Evolutionary conservation across 306 rosid species (phyloP).

Genomic region (Lablab purpureus): DNA sequence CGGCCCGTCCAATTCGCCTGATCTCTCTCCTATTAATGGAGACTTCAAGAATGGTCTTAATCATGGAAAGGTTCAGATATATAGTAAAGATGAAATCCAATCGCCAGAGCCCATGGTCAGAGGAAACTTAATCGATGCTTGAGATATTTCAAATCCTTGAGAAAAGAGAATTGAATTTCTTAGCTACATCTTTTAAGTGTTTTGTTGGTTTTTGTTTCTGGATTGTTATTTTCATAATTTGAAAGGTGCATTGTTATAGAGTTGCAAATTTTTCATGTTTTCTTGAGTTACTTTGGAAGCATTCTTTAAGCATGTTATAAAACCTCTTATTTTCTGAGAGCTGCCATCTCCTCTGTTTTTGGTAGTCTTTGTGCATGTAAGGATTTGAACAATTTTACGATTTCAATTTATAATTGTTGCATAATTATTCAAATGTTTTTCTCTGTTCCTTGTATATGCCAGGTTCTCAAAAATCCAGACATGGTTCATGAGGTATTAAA

Average conservation of each 20-base stretch:
- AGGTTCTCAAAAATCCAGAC: slow-evolving; percentile 55
- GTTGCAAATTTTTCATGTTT: slow-evolving; percentile 30
- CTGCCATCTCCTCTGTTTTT: slow-evolving; percentile 16
- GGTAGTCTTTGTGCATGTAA: slow-evolving; percentile 20
- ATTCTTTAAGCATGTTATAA: slow-evolving; percentile 25
- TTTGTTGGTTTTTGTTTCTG: slow-evolving; percentile 22
- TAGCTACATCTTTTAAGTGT: slow-evolving; percentile 21
- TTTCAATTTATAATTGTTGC: slow-evolving; percentile 8
- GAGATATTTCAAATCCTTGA: slow-evolving; percentile 40
- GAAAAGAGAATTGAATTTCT: slow-evolving; percentile 35
- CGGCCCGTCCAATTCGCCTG: slow-evolving; percentile 71
- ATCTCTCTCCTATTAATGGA: slow-evolving; percentile 64
- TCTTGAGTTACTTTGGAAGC: slow-evolving; percentile 21
- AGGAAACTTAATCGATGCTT: slow-evolving; percentile 42
- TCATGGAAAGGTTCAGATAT: slow-evolving; percentile 53
- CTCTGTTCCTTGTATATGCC: slow-evolving; percentile 29
- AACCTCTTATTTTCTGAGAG: slow-evolving; percentile 2
- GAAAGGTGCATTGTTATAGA: slow-evolving; percentile 1
- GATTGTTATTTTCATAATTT: slow-evolving; percentile 34
- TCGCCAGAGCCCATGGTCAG: slow-evolving; percentile 62
- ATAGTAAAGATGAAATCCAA: slow-evolving; percentile 49
- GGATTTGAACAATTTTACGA: slow-evolving; percentile 17
- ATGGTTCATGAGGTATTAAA: slow-evolving; percentile 46
- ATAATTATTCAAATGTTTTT: slow-evolving; percentile 17
- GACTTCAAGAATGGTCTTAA: slow-evolving; percentile 54